Conservation (phyloP, 805 yeast genomes). For the Teunomyces panamensis region DNA sequence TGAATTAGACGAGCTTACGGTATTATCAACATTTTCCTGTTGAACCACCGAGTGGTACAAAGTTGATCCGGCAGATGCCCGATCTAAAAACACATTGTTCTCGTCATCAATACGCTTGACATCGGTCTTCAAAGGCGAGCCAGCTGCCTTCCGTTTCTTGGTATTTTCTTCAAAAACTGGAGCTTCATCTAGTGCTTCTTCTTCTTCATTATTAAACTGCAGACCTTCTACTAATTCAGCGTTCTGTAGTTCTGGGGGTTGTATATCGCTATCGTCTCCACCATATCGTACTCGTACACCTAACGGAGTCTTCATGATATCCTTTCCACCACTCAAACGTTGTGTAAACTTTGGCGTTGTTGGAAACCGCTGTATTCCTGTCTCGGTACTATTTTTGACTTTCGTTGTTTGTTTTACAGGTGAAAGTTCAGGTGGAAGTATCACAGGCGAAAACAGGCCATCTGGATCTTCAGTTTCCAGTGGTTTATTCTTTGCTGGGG, state of each 20-base stretch:
- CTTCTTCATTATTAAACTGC: background rate
- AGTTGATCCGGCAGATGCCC: constrained; percentile 25
- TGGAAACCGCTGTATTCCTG: constrained; percentile 16
- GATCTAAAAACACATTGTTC: constrained; percentile 35
- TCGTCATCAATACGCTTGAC: constrained; percentile 15
- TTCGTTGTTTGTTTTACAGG: constrained; percentile 11
- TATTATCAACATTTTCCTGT: constrained; percentile 12
- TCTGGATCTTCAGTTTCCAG: constrained; percentile 3
- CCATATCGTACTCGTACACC: constrained; percentile 18
- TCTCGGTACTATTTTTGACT: constrained; percentile 6
- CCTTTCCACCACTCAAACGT: constrained; percentile 15
- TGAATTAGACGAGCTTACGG: constrained; percentile 19
- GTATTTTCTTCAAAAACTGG: background rate
- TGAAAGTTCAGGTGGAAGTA: constrained; percentile 17
- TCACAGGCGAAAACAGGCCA: constrained; percentile 17
- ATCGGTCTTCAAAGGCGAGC: background rate
- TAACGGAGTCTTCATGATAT: constrained; percentile 24
- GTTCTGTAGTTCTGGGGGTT: constrained; percentile 23
- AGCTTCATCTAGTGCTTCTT: background rate
- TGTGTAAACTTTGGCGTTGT: constrained; percentile 13
- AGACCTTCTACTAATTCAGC: background rate
- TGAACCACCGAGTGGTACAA: constrained; percentile 27
- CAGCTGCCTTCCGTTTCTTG: background rate
- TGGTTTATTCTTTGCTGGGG: constrained; percentile 6
- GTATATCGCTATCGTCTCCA: constrained; percentile 29